phyloP scores from a whole-genome alignment of 2,329 filamentous ascomycete genomes.

The Trichoderma sp. region DNA sequence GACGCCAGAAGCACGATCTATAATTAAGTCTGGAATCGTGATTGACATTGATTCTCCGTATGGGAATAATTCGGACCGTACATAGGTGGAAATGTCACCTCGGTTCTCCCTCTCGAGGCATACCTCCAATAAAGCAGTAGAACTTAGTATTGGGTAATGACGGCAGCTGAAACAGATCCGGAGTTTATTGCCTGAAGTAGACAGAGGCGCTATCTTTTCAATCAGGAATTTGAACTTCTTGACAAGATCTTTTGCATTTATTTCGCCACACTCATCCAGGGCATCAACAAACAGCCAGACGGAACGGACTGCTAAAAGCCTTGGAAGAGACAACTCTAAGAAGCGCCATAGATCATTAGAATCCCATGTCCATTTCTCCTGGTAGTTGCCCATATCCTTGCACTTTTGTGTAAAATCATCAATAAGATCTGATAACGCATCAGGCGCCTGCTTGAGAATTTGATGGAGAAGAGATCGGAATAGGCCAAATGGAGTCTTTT shows the following conservation, averaged over 20 bases:
- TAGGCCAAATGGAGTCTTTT: constrained; percentile 37
- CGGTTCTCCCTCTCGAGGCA: constrained; percentile 35
- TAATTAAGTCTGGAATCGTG: constrained; percentile 25
- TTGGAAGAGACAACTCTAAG: constrained; percentile 28
- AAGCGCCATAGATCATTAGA: constrained; percentile 26
- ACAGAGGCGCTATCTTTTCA: not conserved
- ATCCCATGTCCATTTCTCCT: constrained; percentile 33
- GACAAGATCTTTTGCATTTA: constrained; percentile 27
- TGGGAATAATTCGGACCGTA: constrained; percentile 20
- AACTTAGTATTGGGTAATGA: constrained; percentile 32
- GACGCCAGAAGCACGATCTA: constrained; percentile 32
- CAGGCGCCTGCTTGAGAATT: constrained; percentile 30
- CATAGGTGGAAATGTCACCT: constrained; percentile 34
- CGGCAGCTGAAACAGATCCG: constrained; percentile 38
- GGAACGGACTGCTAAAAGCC: constrained; percentile 24
- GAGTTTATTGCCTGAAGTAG: not conserved
- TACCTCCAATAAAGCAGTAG: constrained; percentile 29
- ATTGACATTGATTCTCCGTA: not conserved
- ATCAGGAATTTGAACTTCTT: constrained; percentile 20
- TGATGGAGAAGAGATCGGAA: constrained; percentile 40
- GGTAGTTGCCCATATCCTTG: constrained; percentile 21
- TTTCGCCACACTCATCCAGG: constrained; percentile 37
- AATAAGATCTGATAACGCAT: constrained; percentile 26
- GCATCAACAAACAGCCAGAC: constrained; percentile 39
- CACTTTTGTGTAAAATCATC: constrained; percentile 18